A percentile compares a stretch with the other conserved stretches of the same genome.
phyloP scores from a whole-genome alignment of 345 rosid species.

The Abelmoschus esculentus region DNA sequence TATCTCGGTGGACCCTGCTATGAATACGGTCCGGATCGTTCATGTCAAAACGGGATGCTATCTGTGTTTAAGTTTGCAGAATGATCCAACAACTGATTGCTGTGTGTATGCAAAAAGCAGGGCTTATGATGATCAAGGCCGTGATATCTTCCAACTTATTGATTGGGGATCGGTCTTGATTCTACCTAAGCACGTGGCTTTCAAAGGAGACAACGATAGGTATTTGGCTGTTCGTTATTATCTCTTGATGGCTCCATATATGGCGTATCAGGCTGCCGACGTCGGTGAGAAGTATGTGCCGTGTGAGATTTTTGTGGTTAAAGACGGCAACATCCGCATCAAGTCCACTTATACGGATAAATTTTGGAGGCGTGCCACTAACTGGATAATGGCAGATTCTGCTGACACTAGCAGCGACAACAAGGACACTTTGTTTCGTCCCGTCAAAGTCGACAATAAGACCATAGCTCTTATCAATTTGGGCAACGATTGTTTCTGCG shows the following conservation, averaged over 20 bases:
- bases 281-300: neutral
- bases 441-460: neutral
- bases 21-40: neutral
- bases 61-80: neutral
- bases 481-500: neutral
- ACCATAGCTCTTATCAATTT: neutral
- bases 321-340: neutral
- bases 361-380: neutral
- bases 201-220: too few relatives aligned
- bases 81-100: neutral
- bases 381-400: neutral
- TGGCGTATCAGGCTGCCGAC: neutral
- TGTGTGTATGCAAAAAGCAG: neutral
- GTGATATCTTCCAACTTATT: too few relatives aligned
- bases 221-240: neutral
- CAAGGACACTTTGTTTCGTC: neutral
- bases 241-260: neutral
- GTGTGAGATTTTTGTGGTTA: neutral
- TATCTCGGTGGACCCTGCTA: neutral
- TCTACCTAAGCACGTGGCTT: too few relatives aligned
- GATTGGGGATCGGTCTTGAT: too few relatives aligned
- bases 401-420: neutral
- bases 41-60: neutral
- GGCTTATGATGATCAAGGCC: neutral
- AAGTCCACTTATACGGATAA: neutral